Evolutionary conservation across 257 asterid species (phyloP).

Genomic region (Nicotiana undulata): DNA sequence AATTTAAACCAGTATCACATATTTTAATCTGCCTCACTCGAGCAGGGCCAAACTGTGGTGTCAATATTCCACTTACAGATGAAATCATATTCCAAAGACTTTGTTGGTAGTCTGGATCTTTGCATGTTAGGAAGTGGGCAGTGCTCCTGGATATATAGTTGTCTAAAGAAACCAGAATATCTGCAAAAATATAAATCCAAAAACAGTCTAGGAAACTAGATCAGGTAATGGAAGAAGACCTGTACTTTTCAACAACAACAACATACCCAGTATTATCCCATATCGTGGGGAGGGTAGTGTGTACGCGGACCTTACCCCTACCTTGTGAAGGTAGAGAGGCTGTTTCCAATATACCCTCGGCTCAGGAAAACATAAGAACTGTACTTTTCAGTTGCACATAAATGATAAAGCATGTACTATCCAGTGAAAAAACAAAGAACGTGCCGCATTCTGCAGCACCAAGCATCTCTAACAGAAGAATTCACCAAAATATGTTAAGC

Average conservation of each 20-base stretch:
- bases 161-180: slow-evolving; percentile 90
- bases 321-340: no score
- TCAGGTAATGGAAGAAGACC: background rate
- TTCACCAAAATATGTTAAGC: background rate
- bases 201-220: background rate
- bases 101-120: slow-evolving; percentile 95
- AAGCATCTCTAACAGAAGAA: background rate
- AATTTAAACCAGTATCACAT: background rate
- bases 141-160: slow-evolving; percentile 93
- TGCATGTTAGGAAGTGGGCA: slow-evolving; percentile 75
- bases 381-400: background rate
- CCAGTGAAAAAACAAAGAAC: background rate
- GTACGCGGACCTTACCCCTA: no score
- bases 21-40: background rate
- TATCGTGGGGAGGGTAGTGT: no score
- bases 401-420: background rate
- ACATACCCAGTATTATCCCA: no score
- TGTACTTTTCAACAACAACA: background rate
- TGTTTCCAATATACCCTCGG: no score
- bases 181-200: slow-evolving; percentile 35
- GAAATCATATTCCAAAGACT: slow-evolving; percentile 96
- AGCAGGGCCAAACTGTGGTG: background rate
- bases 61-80: slow-evolving; percentile 47
- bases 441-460: background rate
- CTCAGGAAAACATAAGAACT: background rate